Conservation (phyloP, 805 yeast species). For the Komagataella ulmi region DNA sequence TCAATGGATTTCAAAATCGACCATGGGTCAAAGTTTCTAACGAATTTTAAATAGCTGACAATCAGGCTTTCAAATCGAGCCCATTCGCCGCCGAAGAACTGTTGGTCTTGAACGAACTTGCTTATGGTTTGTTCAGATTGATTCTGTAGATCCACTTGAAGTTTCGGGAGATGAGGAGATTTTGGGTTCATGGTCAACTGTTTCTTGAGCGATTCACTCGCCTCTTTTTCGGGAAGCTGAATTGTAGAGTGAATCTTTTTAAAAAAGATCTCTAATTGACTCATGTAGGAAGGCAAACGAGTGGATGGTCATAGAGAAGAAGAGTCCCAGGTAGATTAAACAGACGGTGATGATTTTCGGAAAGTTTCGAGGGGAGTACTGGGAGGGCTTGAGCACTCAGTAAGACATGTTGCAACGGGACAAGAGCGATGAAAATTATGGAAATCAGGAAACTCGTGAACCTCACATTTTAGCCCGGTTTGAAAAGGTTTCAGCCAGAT, state of each 20-base stretch:
- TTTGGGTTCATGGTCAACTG: slow-evolving; percentile 11
- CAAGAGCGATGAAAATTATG: not conserved
- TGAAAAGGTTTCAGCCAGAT: not conserved
- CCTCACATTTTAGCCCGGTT: too few species aligned
- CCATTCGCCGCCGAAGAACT: slow-evolving; percentile 21
- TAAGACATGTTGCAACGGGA: not conserved
- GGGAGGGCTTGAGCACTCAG: not conserved
- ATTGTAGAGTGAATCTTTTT: not conserved
- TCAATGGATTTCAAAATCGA: slow-evolving; percentile 42
- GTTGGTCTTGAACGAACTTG: slow-evolving; percentile 14
- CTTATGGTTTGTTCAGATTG: slow-evolving; percentile 10
- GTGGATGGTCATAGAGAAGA: not conserved
- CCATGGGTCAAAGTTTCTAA: slow-evolving; percentile 42
- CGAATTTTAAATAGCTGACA: slow-evolving; percentile 25
- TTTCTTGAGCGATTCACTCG: not conserved
- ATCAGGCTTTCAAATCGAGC: slow-evolving; percentile 31
- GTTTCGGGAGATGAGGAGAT: slow-evolving; percentile 10
- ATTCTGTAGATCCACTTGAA: slow-evolving; percentile 13
- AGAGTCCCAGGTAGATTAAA: not conserved
- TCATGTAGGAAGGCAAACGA: not conserved
- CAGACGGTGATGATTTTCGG: not conserved
- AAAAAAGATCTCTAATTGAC: not conserved
- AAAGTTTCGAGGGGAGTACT: not conserved
- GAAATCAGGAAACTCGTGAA: not conserved
- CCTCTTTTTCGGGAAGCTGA: not conserved